Percentiles rank a stretch among this genome's conserved stretches.
Evolutionary conservation across 176 grass and related monocot species (phyloP).

Genomic region (Dactylis glomerata): DNA sequence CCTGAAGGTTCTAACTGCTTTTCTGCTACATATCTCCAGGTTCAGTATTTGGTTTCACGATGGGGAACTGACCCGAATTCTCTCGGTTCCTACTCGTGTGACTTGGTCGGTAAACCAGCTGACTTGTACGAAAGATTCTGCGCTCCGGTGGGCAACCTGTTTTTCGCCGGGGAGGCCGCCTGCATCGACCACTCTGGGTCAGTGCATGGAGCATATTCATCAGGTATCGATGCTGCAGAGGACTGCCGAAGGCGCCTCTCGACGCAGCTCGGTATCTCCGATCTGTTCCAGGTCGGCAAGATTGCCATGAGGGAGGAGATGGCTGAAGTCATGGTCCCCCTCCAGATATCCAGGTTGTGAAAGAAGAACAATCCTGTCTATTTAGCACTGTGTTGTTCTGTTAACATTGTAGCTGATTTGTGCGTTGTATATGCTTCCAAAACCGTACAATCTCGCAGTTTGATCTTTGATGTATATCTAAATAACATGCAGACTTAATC

Average conservation of each 20-base stretch:
- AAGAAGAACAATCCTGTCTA: background rate
- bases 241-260: constrained; percentile 76
- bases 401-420: background rate
- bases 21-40: constrained; percentile 32
- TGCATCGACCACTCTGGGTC: constrained; percentile 89
- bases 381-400: background rate
- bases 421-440: background rate
- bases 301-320: constrained; percentile 78
- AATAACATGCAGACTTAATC: background rate
- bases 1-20: background rate
- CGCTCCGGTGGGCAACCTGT: constrained; percentile 84
- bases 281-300: constrained; percentile 60
- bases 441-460: background rate
- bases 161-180: constrained; percentile 93
- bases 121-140: constrained; percentile 96
- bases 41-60: constrained; percentile 81
- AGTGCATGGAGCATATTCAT: constrained; percentile 90
- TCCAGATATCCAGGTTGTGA: constrained; percentile 95
- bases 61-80: constrained; percentile 91
- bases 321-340: constrained; percentile 70
- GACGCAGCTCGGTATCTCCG: constrained; percentile 52
- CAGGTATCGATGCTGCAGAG: constrained; percentile 68
- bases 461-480: constrained; percentile 10
- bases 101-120: constrained; percentile 86
- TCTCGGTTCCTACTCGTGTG: constrained; percentile 84